Percentiles rank a stretch among this genome's conserved stretches.
phyloP scores from a whole-genome alignment of 176 grass and related monocot species.

The Echinochloa phyllopogon region DNA sequence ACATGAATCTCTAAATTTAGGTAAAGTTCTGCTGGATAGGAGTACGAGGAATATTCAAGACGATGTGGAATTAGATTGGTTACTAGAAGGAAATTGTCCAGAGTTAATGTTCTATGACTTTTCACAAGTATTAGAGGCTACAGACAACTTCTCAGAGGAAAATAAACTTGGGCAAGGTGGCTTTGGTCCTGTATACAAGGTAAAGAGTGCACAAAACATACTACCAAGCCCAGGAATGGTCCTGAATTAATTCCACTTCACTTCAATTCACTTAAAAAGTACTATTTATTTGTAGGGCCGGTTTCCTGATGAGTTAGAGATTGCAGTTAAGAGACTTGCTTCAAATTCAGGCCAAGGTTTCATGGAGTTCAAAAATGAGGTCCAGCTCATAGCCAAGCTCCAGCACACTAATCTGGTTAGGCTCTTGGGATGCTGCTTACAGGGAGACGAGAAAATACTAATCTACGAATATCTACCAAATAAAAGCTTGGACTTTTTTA shows the following conservation, averaged over 20 bases:
- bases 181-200: conserved; percentile 72
- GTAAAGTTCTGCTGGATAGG: too few relatives aligned
- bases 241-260: too few relatives aligned
- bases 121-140: neutral
- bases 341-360: neutral
- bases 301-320: neutral
- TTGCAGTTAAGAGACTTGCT: neutral
- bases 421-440: neutral
- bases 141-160: conserved; percentile 25
- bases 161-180: conserved; percentile 73
- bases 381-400: neutral
- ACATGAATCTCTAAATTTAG: too few relatives aligned
- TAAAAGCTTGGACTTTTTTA: conserved; percentile 3
- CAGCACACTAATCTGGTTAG: conserved; percentile 10
- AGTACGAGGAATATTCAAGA: too few relatives aligned
- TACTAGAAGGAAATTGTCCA: neutral
- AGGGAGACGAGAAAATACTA: neutral
- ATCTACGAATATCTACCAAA: neutral
- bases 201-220: neutral
- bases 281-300: neutral
- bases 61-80: too few relatives aligned
- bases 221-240: too few relatives aligned
- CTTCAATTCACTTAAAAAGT: too few relatives aligned
- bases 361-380: neutral
- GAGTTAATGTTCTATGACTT: conserved; percentile 16